These are phyloP conservation scores for Quercus lobata DNA, from an alignment of 331 rosid species.

Conservation along the genomic window DNA sequence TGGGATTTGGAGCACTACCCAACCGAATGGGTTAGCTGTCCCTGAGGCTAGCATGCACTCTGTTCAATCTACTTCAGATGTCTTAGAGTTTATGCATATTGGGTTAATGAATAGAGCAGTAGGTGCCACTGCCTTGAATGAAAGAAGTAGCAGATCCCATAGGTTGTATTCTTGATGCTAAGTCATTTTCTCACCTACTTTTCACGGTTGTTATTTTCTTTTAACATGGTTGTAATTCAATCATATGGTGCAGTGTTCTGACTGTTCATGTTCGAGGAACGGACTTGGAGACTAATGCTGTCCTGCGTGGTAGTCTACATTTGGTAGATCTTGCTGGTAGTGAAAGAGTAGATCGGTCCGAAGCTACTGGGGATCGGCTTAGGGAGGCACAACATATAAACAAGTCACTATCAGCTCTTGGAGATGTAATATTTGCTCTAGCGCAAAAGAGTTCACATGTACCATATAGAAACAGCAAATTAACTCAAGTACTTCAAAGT, in stretches of 20 bases:
- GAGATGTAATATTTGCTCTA: constrained; percentile 94
- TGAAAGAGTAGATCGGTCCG: constrained; percentile 95
- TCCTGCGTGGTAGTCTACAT: constrained; percentile 88
- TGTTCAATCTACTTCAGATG: constrained; percentile 77
- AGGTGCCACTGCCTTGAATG: constrained; percentile 90
- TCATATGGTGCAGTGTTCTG: constrained; percentile 63
- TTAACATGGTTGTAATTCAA: constrained; percentile 16
- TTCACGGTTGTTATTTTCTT: constrained; percentile 1
- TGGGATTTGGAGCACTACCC: constrained; percentile 98
- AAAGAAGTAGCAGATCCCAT: constrained; percentile 98
- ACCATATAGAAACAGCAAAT: constrained; percentile 95
- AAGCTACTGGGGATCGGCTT: constrained; percentile 96
- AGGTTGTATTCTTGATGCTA: constrained; percentile 46
- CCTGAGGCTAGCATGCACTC: constrained; percentile 98
- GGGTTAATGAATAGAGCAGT: constrained; percentile 80
- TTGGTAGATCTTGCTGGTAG: constrained; percentile 98
- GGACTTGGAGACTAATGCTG: constrained; percentile 76
- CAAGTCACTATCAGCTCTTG: constrained; percentile 93
- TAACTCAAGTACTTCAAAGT: constrained; percentile 98
- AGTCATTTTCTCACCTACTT: not conserved
- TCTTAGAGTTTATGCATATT: constrained; percentile 75
- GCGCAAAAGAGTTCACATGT: constrained; percentile 86
- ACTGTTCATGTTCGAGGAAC: constrained; percentile 88
- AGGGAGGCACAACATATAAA: constrained; percentile 97
- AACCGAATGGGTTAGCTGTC: constrained; percentile 96